These are phyloP conservation scores for Pseudogymnoascus sp. DNA, from an alignment of 2,329 filamentous ascomycete genomes.

Conservation along the genomic window DNA sequence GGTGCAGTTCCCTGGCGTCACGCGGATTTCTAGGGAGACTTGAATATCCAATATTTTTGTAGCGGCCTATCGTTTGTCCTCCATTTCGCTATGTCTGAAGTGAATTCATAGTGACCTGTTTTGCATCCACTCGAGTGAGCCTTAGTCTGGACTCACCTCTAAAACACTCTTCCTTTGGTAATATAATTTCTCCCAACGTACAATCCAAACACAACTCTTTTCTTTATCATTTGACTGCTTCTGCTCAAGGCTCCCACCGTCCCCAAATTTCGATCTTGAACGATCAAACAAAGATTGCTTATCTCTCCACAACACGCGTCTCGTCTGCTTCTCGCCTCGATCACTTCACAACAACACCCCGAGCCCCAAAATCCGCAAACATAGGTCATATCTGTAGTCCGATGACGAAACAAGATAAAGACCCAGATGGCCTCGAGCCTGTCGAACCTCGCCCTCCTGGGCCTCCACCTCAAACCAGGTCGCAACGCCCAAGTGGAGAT, in stretches of 20 bases:
- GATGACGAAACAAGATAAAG: neutral
- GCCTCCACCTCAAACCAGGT: neutral
- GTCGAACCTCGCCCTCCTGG: neutral
- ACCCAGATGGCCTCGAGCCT: neutral
- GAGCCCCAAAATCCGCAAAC: neutral
- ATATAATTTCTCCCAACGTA: neutral
- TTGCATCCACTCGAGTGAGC: neutral
- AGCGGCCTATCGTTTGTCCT: slow-evolving; percentile 1
- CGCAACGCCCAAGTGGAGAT: neutral
- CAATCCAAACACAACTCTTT: neutral
- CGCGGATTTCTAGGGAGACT: neutral
- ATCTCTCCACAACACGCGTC: neutral
- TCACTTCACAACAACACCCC: neutral
- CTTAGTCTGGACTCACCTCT: too few species aligned
- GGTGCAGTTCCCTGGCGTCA: neutral
- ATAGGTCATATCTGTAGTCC: slow-evolving; percentile 1
- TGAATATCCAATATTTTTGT: slow-evolving; percentile 9
- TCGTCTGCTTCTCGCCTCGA: neutral
- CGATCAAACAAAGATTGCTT: neutral
- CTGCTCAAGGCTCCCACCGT: neutral
- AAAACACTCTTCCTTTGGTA: neutral
- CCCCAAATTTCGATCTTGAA: too few species aligned
- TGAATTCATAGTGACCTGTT: slow-evolving; percentile 3
- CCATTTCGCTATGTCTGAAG: neutral
- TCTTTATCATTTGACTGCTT: neutral